Conservation (phyloP, 805 yeast species). For the Hermanozyma aechmeae region DNA sequence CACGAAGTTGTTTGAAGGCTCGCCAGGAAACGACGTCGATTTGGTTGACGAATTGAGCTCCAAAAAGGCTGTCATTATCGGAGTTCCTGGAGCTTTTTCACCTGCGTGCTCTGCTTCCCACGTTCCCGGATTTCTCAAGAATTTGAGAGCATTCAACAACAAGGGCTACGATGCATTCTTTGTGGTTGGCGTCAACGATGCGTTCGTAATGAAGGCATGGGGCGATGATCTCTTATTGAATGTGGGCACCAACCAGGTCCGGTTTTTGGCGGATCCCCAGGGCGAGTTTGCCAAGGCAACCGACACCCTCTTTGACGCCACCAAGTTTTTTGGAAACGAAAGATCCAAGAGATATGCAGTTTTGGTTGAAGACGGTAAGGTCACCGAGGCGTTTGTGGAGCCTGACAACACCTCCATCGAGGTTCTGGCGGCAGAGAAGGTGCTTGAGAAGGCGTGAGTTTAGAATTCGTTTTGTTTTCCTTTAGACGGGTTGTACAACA, state of each 20-base stretch:
- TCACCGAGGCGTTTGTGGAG: slow-evolving; percentile 59
- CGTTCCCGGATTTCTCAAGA: slow-evolving; percentile 62
- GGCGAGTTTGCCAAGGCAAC: slow-evolving; percentile 61
- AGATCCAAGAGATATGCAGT: slow-evolving; percentile 73
- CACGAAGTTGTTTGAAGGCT: slow-evolving; percentile 43
- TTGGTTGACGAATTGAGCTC: slow-evolving; percentile 31
- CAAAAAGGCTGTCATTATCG: slow-evolving; percentile 45
- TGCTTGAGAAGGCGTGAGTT: slow-evolving; percentile 14
- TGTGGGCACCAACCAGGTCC: slow-evolving; percentile 23
- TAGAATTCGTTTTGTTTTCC: no score
- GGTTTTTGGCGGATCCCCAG: slow-evolving; percentile 70
- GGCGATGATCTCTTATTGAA: slow-evolving; percentile 28
- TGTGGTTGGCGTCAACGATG: slow-evolving; percentile 76
- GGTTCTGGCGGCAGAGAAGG: slow-evolving; percentile 39
- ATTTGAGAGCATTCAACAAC: slow-evolving; percentile 40
- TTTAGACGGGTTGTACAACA: no score
- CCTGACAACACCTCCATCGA: slow-evolving; percentile 72
- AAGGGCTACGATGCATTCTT: slow-evolving; percentile 60
- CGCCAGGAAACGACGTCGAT: slow-evolving; percentile 57
- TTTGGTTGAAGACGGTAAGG: slow-evolving; percentile 66
- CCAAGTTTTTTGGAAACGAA: slow-evolving; percentile 63
- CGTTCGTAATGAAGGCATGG: slow-evolving; percentile 84
- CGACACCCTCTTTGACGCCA: slow-evolving; percentile 67
- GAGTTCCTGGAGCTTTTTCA: slow-evolving; percentile 60
- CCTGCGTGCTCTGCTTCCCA: slow-evolving; percentile 69